Evolutionary conservation across 2,329 filamentous ascomycete genomes (phyloP), one percentile per base, ranked within the genome.

Genomic region (Pseudogymnoascus sp.): DNA sequence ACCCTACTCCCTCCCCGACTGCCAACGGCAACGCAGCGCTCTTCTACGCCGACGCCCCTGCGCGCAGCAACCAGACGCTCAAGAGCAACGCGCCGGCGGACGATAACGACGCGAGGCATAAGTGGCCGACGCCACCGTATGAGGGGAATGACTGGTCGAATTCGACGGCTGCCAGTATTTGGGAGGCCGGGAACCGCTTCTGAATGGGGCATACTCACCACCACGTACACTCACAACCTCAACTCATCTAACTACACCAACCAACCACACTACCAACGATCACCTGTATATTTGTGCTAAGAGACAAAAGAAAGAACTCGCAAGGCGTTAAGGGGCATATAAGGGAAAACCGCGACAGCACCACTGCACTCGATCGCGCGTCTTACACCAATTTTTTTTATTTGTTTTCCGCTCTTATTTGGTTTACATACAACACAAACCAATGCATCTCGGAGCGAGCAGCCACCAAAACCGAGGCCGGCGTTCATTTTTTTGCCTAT

Each of bases 121-220:
- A 96, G 77, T 97, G 93, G 89, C 93, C 93, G 2, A 97, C 95
- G 14, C 95, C 95, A 21, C 93, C 95, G 3, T 96, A 97, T 69
- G 93, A 97, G 71, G 91, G 95, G 70, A 93, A 96, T 72, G 93
- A 96, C 70, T 97, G 93, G 93, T 91, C 89, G 16, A 86, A 89
- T 7, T 88, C 90, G 44, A 89, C 91, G 31, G 86, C 91, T 10
- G 89, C 90, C 5, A 92, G 89, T 76, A 92, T 93, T 68, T 89
- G 90, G 79, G 87, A 88, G 62, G 85, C 86, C 33, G 84, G 88
- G 67, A 86, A 82, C 73, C 81, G 83, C 68, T 83, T 87, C 70
- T 87, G 68, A 64, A 67, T 61, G 62, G 63, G 56, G 29, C 47
- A 62, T 26, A 33, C 42, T 42, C n/a, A n/a, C n/a, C n/a, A n/a